Evolutionary conservation across 805 yeast genomes (phyloP), one percentile per base, ranked within the genome.

Genomic region (Spathaspora boniae): DNA sequence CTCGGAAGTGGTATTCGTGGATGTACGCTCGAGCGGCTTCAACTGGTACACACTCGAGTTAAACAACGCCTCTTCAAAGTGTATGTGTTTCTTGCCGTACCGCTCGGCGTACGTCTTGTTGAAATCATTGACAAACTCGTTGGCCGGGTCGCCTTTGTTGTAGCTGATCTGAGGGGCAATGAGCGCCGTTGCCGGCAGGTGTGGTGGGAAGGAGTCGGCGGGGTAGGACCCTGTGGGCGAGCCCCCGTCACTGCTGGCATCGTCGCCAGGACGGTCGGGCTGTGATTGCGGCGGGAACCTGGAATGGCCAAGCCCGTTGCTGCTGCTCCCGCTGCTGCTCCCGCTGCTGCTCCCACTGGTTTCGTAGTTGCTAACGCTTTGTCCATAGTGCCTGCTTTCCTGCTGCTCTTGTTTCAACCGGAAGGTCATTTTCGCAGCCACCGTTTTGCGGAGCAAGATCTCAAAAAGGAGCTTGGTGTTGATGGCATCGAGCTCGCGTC

Each of bases 371-470:
- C 4, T 9, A 11, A 20, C 32, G 4, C 5, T 6, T 6, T 29
- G 31, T n/a, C 7, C 22, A 28, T 28, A 22, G 19, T 6, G 20
- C 7, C 5, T 6, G 4, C 9, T 17, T 15, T 31, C 29, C 6
- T 18, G 14, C 7, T 24, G 24, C 12, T 12, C 29, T 4, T 9
- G 16, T 9, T 8, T 27, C n/a, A 67, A 47, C 26, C 72, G 42
- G 39, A 53, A 67, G 3, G 50, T 62, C 16, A 67, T 53, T 46
- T 67, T 67, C 5, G 70, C 72, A 22, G 69, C 65, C 42, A 65
- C 44, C 1, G 71, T 67, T 37, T 69, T 46, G 38, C 72, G 53
- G n/a, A 67, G 36, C 28, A 67, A 49, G 5, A 63, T 40, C 35
- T 66, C 73, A 20, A 63, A 50, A n/a, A 62, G 46, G 0, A 67